A percentile compares a stretch with the other conserved stretches of the same genome.
Evolutionary conservation across 1,284 basidiomycete genomes (phyloP).

Genomic region (Gastroboletus turbinatus): DNA sequence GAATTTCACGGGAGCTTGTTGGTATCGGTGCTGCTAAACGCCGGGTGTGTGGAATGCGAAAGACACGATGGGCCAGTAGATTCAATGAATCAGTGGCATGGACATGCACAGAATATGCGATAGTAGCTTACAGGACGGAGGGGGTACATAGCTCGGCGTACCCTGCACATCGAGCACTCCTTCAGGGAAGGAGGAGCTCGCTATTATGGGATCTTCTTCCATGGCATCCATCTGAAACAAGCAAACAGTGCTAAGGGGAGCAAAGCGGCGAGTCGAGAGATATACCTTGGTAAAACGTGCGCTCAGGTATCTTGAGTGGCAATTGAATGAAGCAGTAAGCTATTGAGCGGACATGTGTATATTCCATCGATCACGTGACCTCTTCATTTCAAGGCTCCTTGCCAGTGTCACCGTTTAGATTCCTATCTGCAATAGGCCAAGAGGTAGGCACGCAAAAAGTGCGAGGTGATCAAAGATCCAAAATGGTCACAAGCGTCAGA

Average conservation of each 20-base stretch:
- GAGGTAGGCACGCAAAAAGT: neutral
- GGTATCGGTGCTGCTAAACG: constrained; percentile 30
- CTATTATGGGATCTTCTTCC: constrained; percentile 35
- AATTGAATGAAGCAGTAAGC: constrained; percentile 10
- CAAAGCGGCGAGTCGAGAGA: neutral
- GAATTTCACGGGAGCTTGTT: constrained; percentile 51
- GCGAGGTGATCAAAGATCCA: neutral
- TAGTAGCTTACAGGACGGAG: constrained; percentile 22
- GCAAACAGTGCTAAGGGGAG: neutral
- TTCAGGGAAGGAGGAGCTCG: constrained; percentile 22
- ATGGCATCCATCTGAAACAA: constrained; percentile 33
- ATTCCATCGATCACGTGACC: constrained; percentile 23
- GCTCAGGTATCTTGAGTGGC: constrained; percentile 27
- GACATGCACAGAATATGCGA: neutral
- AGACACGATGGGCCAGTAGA: neutral
- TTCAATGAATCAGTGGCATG: constrained; percentile 13
- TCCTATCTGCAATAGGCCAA: neutral
- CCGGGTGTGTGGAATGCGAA: neutral
- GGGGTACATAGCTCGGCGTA: constrained; percentile 13
- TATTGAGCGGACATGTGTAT: constrained; percentile 1
- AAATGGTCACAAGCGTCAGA: neutral
- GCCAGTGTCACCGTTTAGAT: too few relatives aligned
- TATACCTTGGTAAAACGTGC: constrained; percentile 7
- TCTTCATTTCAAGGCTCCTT: neutral
- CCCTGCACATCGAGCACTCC: constrained; percentile 20